Percentiles rank a stretch among this genome's conserved stretches.
phyloP scores from a whole-genome alignment of 148 eudicot species.

The Agrostemma githago region DNA sequence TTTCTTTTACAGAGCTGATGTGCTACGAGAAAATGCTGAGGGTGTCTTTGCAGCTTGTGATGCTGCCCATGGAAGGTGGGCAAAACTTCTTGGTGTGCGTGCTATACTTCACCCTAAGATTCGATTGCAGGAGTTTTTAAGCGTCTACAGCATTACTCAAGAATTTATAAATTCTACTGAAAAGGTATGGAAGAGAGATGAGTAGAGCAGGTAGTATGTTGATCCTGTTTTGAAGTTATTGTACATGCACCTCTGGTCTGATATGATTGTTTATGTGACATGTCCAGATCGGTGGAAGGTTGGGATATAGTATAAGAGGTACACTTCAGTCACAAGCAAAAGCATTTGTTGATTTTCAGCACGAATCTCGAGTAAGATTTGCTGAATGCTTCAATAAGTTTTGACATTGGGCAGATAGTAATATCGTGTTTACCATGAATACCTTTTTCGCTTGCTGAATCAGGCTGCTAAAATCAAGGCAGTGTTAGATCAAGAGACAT shows the following conservation, averaged over 20 bases:
- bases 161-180: conserved; percentile 89
- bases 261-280: conserved; percentile 29
- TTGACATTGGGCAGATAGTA: background rate
- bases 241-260: conserved; percentile 26
- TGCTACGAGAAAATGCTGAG: conserved; percentile 94
- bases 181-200: conserved; percentile 44
- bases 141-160: conserved; percentile 70
- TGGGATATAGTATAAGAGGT: conserved; percentile 96
- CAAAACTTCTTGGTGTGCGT: conserved; percentile 96
- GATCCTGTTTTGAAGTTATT: conserved; percentile 8
- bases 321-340: conserved; percentile 97
- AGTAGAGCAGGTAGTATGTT: background rate
- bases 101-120: conserved; percentile 87
- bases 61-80: conserved; percentile 99
- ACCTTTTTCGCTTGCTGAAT: conserved; percentile 25
- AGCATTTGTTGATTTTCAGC: conserved; percentile 92
- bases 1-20: conserved; percentile 74
- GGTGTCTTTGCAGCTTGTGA: conserved; percentile 99
- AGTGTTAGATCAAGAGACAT: conserved; percentile 93
- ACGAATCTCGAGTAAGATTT: conserved; percentile 79
- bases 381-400: background rate
- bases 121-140: conserved; percentile 79
- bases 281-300: conserved; percentile 98
- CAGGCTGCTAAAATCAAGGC: conserved; percentile 92
- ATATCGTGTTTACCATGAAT: conserved; percentile 9